Evolutionary conservation across 495 filamentous ascomycete species (phyloP).

Genomic region (Immersiella caudata): DNA sequence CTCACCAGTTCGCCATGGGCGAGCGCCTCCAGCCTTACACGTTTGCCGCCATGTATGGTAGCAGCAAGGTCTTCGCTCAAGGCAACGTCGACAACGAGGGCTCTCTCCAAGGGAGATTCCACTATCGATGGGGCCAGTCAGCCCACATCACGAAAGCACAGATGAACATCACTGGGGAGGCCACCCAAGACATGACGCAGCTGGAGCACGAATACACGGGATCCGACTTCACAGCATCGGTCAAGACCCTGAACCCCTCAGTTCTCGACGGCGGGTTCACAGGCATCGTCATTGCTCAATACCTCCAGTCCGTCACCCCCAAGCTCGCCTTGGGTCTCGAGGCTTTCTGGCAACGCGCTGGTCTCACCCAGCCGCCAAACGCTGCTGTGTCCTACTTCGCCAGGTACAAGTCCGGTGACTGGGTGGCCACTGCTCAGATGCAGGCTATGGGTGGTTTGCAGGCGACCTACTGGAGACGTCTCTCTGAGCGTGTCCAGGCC

Average conservation of each 20-base stretch:
- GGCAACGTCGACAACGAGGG: slow-evolving; percentile 92
- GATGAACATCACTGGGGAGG: slow-evolving; percentile 71
- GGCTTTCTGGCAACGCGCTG: slow-evolving; percentile 86
- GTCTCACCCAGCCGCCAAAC: slow-evolving; percentile 76
- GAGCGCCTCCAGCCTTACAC: slow-evolving; percentile 89
- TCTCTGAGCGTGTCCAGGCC: slow-evolving; percentile 95
- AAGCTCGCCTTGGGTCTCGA: slow-evolving; percentile 87
- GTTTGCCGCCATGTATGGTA: slow-evolving; percentile 91
- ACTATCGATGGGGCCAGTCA: slow-evolving; percentile 79
- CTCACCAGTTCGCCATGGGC: slow-evolving; percentile 94
- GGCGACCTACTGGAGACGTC: slow-evolving; percentile 90
- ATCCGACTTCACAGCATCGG: slow-evolving; percentile 83
- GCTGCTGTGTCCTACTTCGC: slow-evolving; percentile 84
- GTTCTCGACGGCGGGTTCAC: slow-evolving; percentile 87
- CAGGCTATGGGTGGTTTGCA: slow-evolving; percentile 81
- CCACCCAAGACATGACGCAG: slow-evolving; percentile 72
- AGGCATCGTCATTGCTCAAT: slow-evolving; percentile 92
- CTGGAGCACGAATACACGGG: slow-evolving; percentile 94
- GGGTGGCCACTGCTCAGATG: slow-evolving; percentile 86
- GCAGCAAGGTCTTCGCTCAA: slow-evolving; percentile 89
- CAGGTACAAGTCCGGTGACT: slow-evolving; percentile 85
- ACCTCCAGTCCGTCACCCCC: slow-evolving; percentile 90
- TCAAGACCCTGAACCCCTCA: slow-evolving; percentile 95
- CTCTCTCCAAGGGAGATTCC: slow-evolving; percentile 77
- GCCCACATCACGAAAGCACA: slow-evolving; percentile 78